Base-by-base conservation (phyloP, 1,284 basidiomycete species). In the Sphagnurus paluster region DNA sequence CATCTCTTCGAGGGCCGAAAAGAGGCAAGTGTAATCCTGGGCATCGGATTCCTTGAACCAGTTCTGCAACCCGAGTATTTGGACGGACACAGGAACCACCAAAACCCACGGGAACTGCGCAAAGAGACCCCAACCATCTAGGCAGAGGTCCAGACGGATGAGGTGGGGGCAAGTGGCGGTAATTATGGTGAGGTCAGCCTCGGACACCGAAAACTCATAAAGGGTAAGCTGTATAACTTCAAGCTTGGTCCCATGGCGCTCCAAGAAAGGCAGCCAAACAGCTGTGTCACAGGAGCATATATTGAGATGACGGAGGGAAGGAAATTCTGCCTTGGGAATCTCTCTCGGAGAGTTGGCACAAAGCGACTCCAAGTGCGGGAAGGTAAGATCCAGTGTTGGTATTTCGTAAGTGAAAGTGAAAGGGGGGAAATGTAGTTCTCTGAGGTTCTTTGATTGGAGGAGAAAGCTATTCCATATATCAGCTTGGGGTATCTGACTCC, bases 301-400 rank as follows among this genome's bases (percentile, higher is more conserved):
- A 11, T 49, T 44, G 42, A 56, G 42, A 39, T 45, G 49, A 24
- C 53, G 53, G 10, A 58, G 45, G 28, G 46, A 55, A 17, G 56
- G 52, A n/a, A 53, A 37, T 10, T 45, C 20, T 20, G 30, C 39
- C 20, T 7, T 8, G 2, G 30, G 17, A 6, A 24, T 28, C 4
- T 32, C 9, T 2, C 2, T 20, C 14, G 11, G 14, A 39, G 21
- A 32, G n/a, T n/a, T n/a, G n/a, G n/a, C n/a, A 14, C 26, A 44
- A 35, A 42, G 39, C 3, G 14, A 24, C 36, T 48, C 34, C 19
- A 56, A 24, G 21, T 39, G 39, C 17, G 19, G 20, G 9, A 58
- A 25, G 3, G 34, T 10, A 6, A 26, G 39, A 17, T 17, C 9
- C 7, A 20, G 21, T 11, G 16, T 9, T 8, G 7, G 11, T 11